A percentile compares a stretch with the other conserved stretches of the same genome.
Conservation (phyloP, 2,329 filamentous ascomycete species). For the Amesomyces nigricolor region DNA sequence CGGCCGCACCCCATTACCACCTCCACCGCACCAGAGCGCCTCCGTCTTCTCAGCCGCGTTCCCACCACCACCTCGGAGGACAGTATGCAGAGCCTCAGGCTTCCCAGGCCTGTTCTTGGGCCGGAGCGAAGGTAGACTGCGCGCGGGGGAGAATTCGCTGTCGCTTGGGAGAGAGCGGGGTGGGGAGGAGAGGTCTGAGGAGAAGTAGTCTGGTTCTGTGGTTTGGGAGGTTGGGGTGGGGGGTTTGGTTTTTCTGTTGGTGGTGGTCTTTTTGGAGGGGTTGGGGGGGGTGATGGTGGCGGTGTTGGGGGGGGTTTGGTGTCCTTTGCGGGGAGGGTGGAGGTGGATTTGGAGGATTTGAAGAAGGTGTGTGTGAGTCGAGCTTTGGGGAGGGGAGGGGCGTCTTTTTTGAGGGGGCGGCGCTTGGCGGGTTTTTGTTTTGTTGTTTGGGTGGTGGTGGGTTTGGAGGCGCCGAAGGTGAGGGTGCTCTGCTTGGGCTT, state of each 20-base stretch:
- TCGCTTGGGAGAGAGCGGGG: slow-evolving; percentile 15
- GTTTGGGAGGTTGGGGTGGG: slow-evolving; percentile 3
- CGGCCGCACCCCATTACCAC: background rate
- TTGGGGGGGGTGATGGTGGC: too few relatives aligned
- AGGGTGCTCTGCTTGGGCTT: slow-evolving; percentile 51
- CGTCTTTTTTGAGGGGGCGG: slow-evolving; percentile 32
- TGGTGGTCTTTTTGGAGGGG: background rate
- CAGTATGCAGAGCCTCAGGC: slow-evolving; percentile 2
- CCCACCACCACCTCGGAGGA: background rate
- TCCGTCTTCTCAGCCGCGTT: too few relatives aligned
- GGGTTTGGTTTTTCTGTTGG: slow-evolving; percentile 22
- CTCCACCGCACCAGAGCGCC: background rate
- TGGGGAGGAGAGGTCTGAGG: slow-evolving; percentile 25
- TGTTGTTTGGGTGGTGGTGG: slow-evolving; percentile 16
- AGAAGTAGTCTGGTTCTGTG: slow-evolving; percentile 14
- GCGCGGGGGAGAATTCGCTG: too few relatives aligned
- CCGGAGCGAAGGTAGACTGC: slow-evolving; percentile 24
- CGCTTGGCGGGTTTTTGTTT: slow-evolving; percentile 26
- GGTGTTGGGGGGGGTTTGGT: background rate
- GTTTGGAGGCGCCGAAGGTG: slow-evolving; percentile 36
- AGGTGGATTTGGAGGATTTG: slow-evolving; percentile 39
- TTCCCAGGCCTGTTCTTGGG: slow-evolving; percentile 25
- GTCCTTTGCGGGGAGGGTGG: slow-evolving; percentile 2
- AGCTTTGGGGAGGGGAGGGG: slow-evolving; percentile 33
- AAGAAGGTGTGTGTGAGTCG: slow-evolving; percentile 38